Base-by-base conservation (phyloP, 768 basidiomycete genomes). In the Termitomyces sp. region DNA sequence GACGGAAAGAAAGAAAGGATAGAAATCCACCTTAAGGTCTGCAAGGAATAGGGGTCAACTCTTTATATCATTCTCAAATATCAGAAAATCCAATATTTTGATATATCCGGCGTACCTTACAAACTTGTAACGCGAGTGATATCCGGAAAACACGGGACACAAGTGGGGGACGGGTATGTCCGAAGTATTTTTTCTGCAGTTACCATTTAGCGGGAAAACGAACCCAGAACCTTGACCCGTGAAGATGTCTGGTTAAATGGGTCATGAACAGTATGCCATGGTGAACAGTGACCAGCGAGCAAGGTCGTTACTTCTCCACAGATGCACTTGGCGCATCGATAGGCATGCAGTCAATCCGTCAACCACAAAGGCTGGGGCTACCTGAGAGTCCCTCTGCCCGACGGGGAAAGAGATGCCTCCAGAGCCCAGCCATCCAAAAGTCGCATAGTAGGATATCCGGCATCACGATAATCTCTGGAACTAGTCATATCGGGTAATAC, bases 1-100 rank as follows among this genome's bases (percentile, higher is more conserved):
- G 42, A 33, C 31, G n/a, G 20, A 53, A 22, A 31, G 55, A n/a
- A 58, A 18, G 55, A 45, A n/a, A 58, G 22, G 55, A 45, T 37
- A 46, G 41, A 37, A 41, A 16, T 52, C 36, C 46, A 59, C 46
- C 47, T 36, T 30, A 20, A 30, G 63, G 24, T 47, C 58, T 47
- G 45, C 47, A 37, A 59, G 58, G 58, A 55, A 16, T 60, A 58
- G 48, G 55, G 39, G 9, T 11, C 16, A 2, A 7, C 51, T 48
- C 45, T 60, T 58, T 60, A 62, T 64, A 59, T 39, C n/a, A 30
- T 46, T 57, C 41, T 33, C 20, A 27, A 22, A 22, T 45, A 30
- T 37, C 57, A 16, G 37, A 2, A 44, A 59, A 30, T 42, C 44
- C 42, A 18, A 27, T 30, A 22, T 13, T 27, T 45, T 22, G 39